Evolutionary conservation across 1,139 yeast species (phyloP), one percentile per base, ranked within the genome.

Genomic region (Candida tetrigidarum): DNA sequence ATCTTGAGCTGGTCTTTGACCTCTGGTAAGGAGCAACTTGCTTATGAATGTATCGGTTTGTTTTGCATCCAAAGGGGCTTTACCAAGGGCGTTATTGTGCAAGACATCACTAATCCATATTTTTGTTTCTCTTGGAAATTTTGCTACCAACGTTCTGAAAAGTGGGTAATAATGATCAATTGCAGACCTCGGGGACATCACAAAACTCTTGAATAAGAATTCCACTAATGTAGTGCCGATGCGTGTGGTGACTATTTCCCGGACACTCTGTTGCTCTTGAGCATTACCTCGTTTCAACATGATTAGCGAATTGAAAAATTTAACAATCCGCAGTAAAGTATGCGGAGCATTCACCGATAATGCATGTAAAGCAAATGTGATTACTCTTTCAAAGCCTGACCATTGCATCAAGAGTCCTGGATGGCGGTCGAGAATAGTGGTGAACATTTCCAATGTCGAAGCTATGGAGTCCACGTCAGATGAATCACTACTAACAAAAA

Each of bases 291-390:
- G 73, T 53, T 78, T 79, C 53, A 84, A 67, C 23, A 74, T 66
- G 2, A 87, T 57, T 10, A 86, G 60, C 25, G 73, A 70, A 2
- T 71, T 69, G 96, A 96, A 89, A 55, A 89, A 88, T 50, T 78
- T 76, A 44, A 80, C 71, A 0, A 81, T 72, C 0, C 90, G 73
- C 49, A 81, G 80, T 36, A 89, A 64, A 2, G 88, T 79, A 54
- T 85, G 82, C 43, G 85, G 74, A 59, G 89, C 96, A 41, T 76
- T 75, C 0, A 83, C 74, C 7, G 64, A 56, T 35, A 88, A 64
- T 11, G 80, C 71, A 5, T 68, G 62, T 3, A 84, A 58, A 29
- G 71, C 66, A 60, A 76, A 69, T 15, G 67, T 66, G 19, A 83
- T 41, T 10, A 81, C 54, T n/a, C 57, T 46, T 29, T 59, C 50